Conservation (phyloP, 169 alveolate species). For the Plasmodium cynomolgi region DNA sequence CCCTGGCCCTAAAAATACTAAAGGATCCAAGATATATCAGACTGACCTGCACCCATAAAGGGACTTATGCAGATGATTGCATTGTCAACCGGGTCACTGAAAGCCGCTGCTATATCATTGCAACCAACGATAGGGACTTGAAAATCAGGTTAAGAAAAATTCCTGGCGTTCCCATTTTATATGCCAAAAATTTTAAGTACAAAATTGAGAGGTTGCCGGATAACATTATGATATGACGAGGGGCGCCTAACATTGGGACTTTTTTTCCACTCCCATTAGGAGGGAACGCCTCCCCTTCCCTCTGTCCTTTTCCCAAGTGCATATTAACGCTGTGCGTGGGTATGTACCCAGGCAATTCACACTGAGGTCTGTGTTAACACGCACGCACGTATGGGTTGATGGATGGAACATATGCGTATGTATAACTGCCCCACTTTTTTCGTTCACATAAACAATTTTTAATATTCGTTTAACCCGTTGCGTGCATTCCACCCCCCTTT, state of each 20-base stretch:
- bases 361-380: neutral
- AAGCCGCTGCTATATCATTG: slow-evolving; percentile 97
- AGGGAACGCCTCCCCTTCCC: neutral
- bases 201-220: slow-evolving; percentile 97
- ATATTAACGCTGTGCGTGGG: neutral
- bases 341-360: neutral
- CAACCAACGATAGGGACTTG: slow-evolving; percentile 98
- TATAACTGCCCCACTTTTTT: neutral
- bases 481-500: neutral
- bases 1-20: slow-evolving; percentile 96
- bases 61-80: slow-evolving; percentile 99
- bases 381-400: neutral
- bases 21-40: slow-evolving; percentile 97
- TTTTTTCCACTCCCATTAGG: neutral
- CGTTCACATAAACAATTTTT: neutral
- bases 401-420: neutral
- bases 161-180: slow-evolving; percentile 99
- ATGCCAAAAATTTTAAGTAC: slow-evolving; percentile 95
- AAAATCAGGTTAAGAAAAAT: slow-evolving; percentile 97
- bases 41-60: slow-evolving; percentile 96
- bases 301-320: neutral
- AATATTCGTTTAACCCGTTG: neutral
- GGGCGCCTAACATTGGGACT: neutral
- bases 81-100: slow-evolving; percentile 95
- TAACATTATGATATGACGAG: slow-evolving; percentile 85